Percentiles rank a stretch among this genome's conserved stretches.
phyloP scores from a whole-genome alignment of 2,329 filamentous ascomycete species.

The Pestalotiopsis sp. region DNA sequence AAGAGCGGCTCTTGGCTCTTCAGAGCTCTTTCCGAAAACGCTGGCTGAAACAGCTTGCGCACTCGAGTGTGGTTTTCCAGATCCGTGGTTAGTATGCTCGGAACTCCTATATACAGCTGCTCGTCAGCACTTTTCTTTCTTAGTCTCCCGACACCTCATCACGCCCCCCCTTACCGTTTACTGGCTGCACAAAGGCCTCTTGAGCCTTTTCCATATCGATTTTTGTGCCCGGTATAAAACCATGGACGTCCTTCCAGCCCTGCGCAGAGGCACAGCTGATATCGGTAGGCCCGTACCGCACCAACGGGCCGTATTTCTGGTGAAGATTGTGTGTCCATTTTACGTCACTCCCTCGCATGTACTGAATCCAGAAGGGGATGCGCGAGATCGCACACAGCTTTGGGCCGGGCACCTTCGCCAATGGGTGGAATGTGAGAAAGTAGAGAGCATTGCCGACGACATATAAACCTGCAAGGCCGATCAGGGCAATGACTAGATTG shows the following conservation, averaged over 20 bases:
- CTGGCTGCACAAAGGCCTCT: conserved; percentile 21
- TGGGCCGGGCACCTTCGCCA: conserved; percentile 24
- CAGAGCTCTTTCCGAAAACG: conserved; percentile 24
- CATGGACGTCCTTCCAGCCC: conserved; percentile 26
- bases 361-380: conserved; percentile 25
- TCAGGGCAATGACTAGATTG: not conserved
- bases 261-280: conserved; percentile 22
- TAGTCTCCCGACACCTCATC: not conserved
- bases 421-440: conserved; percentile 26
- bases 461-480: not conserved
- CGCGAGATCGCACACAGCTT: conserved; percentile 23
- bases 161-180: conserved; percentile 21
- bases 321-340: conserved; percentile 25
- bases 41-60: conserved; percentile 22
- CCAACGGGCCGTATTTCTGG: conserved; percentile 21
- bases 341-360: conserved; percentile 22
- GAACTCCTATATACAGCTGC: conserved; percentile 16
- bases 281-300: conserved; percentile 25
- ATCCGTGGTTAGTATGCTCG: conserved; percentile 21
- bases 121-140: not conserved
- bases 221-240: conserved; percentile 16
- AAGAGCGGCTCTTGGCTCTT: conserved; percentile 29
- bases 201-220: conserved; percentile 6
- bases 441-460: conserved; percentile 21
- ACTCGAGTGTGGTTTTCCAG: conserved; percentile 21